Conservation (phyloP, 345 rosid species). For the Rhizophora mangle region DNA sequence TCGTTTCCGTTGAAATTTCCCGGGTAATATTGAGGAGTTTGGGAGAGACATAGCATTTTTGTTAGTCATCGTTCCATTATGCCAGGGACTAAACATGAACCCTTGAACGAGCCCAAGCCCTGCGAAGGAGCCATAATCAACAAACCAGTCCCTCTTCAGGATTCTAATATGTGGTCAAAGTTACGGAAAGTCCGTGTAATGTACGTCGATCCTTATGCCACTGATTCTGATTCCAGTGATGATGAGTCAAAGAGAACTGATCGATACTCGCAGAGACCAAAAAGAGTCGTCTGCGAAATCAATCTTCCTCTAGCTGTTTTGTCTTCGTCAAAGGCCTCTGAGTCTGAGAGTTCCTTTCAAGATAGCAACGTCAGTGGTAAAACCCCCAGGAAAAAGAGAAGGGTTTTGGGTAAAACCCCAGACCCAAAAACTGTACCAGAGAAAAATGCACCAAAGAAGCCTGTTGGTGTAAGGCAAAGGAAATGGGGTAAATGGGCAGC, state of each 20-base stretch:
- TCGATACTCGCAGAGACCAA: constrained; percentile 18
- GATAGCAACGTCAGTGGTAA: constrained; percentile 54
- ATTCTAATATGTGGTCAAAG: constrained; percentile 21
- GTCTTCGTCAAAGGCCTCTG: constrained; percentile 8
- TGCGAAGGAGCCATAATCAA: constrained; percentile 25
- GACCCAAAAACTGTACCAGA: neutral
- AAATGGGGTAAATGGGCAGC: constrained; percentile 95
- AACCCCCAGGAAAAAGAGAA: constrained; percentile 24
- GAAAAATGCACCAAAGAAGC: constrained; percentile 13
- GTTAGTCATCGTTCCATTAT: constrained; percentile 26
- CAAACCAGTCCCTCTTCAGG: constrained; percentile 18
- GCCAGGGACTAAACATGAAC: constrained; percentile 34
- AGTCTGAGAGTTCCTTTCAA: constrained; percentile 55
- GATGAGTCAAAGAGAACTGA: constrained; percentile 46
- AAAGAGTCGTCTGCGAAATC: constrained; percentile 61
- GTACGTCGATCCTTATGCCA: constrained; percentile 77
- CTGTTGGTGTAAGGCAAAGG: constrained; percentile 71
- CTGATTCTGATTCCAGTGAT: constrained; percentile 78
- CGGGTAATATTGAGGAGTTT: constrained; percentile 31
- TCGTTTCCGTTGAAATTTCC: constrained; percentile 2
- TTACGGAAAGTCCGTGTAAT: constrained; percentile 61
- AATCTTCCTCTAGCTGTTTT: constrained; percentile 32
- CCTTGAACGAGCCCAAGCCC: constrained; percentile 26
- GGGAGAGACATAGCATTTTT: constrained; percentile 18
- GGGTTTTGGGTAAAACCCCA: constrained; percentile 23